Conservation (phyloP, 768 basidiomycete species). For the Psilocybe azurescens region DNA sequence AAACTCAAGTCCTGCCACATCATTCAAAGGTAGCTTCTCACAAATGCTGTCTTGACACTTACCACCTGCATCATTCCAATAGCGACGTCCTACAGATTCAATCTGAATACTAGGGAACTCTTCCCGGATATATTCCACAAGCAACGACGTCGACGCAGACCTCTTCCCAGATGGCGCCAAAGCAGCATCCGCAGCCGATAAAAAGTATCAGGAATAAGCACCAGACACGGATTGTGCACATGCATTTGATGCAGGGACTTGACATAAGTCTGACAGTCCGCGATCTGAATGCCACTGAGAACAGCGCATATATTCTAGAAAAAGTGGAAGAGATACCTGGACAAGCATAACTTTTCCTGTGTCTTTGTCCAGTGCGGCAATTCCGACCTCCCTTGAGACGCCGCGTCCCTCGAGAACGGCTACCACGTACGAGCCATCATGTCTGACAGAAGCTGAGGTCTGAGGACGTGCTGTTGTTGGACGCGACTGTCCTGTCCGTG, state of each 20-base stretch:
- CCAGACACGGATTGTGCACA: conserved; percentile 67
- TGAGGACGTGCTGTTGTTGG: conserved; percentile 67
- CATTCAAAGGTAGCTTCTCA: conserved; percentile 3
- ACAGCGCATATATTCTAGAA: conserved; percentile 7
- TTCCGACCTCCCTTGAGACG: conserved; percentile 82
- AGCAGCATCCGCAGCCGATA: conserved; percentile 60
- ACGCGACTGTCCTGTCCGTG: conserved; percentile 63
- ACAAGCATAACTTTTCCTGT: conserved; percentile 78
- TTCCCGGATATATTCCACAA: conserved; percentile 75
- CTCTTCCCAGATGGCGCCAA: conserved; percentile 49
- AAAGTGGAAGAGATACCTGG: conserved; percentile 55
- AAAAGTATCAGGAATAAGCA: conserved; percentile 87
- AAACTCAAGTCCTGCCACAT: conserved; percentile 74
- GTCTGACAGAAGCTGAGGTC: conserved; percentile 62
- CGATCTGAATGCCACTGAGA: conserved; percentile 51
- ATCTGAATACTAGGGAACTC: conserved; percentile 73
- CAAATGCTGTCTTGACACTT: conserved; percentile 8
- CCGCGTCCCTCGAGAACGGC: conserved; percentile 81
- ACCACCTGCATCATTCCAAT: conserved; percentile 89
- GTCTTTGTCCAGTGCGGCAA: conserved; percentile 84
- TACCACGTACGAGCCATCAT: conserved; percentile 67
- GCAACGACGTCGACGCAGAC: conserved; percentile 54
- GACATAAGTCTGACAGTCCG: conserved; percentile 88
- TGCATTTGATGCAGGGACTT: conserved; percentile 90
- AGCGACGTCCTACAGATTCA: conserved; percentile 75